phyloP scores from a whole-genome alignment of 345 rosid genomes.

The Syzygium grande region DNA sequence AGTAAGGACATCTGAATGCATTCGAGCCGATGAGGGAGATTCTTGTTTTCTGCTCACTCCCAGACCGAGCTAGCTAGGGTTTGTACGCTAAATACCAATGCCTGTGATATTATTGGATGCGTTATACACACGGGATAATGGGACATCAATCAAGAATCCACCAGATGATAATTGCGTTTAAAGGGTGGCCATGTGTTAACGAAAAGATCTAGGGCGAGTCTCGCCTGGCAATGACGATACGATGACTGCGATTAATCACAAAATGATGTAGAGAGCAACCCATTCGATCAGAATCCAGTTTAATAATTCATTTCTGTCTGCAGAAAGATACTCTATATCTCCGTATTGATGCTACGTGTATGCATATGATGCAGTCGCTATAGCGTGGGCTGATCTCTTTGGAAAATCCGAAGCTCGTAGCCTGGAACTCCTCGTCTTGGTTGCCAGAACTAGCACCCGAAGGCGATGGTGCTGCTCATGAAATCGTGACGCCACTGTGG shows the following conservation, averaged over 20 bases:
- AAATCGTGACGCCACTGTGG: neutral
- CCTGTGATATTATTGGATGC: neutral
- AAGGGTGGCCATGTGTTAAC: neutral
- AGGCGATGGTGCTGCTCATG: neutral
- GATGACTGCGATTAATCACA: neutral
- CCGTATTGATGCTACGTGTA: neutral
- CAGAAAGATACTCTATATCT: neutral
- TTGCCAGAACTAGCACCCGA: neutral
- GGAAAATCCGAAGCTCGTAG: neutral
- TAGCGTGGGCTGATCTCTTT: neutral
- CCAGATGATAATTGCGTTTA: neutral
- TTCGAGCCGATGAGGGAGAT: neutral
- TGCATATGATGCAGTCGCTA: neutral
- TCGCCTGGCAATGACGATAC: neutral
- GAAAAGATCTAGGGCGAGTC: neutral
- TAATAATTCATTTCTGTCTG: neutral
- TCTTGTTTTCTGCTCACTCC: neutral
- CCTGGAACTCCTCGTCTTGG: neutral
- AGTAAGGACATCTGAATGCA: neutral
- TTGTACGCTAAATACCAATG: neutral
- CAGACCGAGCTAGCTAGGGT: neutral
- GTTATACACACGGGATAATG: too few species aligned
- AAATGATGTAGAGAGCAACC: fast-evolving
- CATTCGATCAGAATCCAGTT: neutral
- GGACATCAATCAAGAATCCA: neutral